Conservation (phyloP, 495 filamentous ascomycete species). For the Aspergillus conjunctus region DNA sequence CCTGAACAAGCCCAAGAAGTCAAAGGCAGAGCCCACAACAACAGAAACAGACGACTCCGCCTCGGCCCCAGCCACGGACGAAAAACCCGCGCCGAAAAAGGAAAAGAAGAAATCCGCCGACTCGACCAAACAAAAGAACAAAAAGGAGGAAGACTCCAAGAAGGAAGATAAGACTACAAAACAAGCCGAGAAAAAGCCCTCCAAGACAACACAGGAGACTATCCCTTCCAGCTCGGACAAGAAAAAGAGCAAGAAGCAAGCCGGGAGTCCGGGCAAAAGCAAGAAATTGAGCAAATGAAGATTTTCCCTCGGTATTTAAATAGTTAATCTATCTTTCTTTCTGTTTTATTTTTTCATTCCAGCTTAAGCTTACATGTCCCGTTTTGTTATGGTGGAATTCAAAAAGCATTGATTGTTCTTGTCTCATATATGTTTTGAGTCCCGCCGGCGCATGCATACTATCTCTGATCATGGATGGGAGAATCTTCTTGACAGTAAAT, state of each 20-base stretch:
- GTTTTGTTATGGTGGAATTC: background rate
- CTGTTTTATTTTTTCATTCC: background rate
- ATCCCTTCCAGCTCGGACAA: conserved; percentile 22
- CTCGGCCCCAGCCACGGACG: background rate
- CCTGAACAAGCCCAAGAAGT: conserved; percentile 46
- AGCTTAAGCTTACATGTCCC: background rate
- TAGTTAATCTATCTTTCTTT: conserved; percentile 23
- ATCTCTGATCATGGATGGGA: background rate
- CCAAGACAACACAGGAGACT: conserved; percentile 2
- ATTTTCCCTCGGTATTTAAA: conserved; percentile 21
- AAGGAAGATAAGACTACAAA: conserved; percentile 8
- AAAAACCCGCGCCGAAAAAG: conserved; percentile 11
- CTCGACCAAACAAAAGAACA: conserved; percentile 1
- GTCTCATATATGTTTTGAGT: background rate
- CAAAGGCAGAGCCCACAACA: conserved; percentile 22
- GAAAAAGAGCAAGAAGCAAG: conserved; percentile 22
- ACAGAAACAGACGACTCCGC: conserved; percentile 8
- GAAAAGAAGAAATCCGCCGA: conserved; percentile 22
- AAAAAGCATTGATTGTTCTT: background rate
- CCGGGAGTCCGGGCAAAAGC: conserved; percentile 16
- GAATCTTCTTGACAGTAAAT: background rate
- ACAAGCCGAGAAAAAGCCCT: background rate
- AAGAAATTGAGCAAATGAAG: conserved; percentile 46
- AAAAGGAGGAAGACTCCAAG: conserved; percentile 11
- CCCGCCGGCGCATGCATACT: background rate